phyloP scores from a whole-genome alignment of 179 eudicot genomes.

The Spergularia azorica region DNA sequence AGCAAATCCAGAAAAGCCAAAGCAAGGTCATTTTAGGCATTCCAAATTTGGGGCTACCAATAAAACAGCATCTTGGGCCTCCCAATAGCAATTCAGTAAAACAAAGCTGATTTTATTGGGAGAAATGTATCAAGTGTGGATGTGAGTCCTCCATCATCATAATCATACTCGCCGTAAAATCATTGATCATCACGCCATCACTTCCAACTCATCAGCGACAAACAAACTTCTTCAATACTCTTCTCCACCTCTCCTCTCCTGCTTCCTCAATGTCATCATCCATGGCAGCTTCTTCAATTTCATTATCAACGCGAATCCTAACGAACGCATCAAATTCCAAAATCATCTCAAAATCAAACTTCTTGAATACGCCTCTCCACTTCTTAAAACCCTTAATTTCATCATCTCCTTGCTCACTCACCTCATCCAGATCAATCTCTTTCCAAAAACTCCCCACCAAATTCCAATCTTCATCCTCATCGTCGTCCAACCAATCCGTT shows the following conservation, averaged over 20 bases:
- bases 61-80: too few relatives aligned
- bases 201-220: too few relatives aligned
- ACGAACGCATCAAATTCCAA: not conserved
- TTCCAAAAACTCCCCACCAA: constrained; percentile 54
- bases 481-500: constrained; percentile 42
- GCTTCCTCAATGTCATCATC: constrained; percentile 26
- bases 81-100: too few relatives aligned
- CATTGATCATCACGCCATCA: not conserved
- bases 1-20: too few relatives aligned
- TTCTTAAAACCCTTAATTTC: constrained; percentile 35
- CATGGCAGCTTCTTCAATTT: constrained; percentile 44
- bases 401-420: constrained; percentile 20
- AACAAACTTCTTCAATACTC: too few relatives aligned
- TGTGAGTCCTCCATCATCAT: too few relatives aligned
- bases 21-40: too few relatives aligned
- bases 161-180: too few relatives aligned
- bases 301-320: constrained; percentile 28
- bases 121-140: too few relatives aligned
- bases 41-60: too few relatives aligned
- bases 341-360: constrained; percentile 26
- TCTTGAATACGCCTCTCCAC: constrained; percentile 36
- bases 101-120: too few relatives aligned
- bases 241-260: not conserved
- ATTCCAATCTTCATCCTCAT: constrained; percentile 36
- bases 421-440: constrained; percentile 44